phyloP scores from a whole-genome alignment of 148 eudicot genomes.

The Rhododendron mucronatum region DNA sequence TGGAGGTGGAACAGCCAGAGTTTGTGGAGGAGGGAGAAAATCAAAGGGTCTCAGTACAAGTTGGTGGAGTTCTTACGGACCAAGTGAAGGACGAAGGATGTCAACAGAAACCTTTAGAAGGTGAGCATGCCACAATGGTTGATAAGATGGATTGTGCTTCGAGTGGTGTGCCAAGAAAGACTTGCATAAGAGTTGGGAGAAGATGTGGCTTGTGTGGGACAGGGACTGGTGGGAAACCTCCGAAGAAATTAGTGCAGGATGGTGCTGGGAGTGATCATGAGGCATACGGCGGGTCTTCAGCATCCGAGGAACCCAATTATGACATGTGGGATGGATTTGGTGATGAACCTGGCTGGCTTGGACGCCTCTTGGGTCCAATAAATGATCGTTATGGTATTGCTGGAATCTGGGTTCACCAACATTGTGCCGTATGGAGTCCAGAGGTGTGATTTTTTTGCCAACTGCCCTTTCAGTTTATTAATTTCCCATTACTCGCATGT shows the following conservation, averaged over 20 bases:
- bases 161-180: slow-evolving; percentile 23
- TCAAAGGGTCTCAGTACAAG: slow-evolving; percentile 19
- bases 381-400: slow-evolving; percentile 94
- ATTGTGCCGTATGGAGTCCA: slow-evolving; percentile 99
- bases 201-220: slow-evolving; percentile 90
- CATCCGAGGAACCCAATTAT: slow-evolving; percentile 71
- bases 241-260: slow-evolving; percentile 60
- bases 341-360: slow-evolving; percentile 94
- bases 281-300: slow-evolving; percentile 80
- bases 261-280: slow-evolving; percentile 81
- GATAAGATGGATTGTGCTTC: slow-evolving; percentile 21
- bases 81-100: slow-evolving; percentile 22
- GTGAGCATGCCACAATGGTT: slow-evolving; percentile 24
- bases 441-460: slow-evolving; percentile 55
- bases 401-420: slow-evolving; percentile 96
- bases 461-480: slow-evolving; percentile 13
- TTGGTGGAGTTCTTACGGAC: slow-evolving; percentile 19
- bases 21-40: slow-evolving; percentile 25
- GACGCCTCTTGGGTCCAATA: slow-evolving; percentile 83
- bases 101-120: slow-evolving; percentile 26
- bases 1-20: slow-evolving; percentile 22
- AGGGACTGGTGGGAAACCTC: slow-evolving; percentile 88
- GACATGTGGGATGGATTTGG: slow-evolving; percentile 95
- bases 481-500: not conserved
- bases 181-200: slow-evolving; percentile 67